Evolutionary conservation across 225 moss, liverwort and hornwort species (phyloP).

Genomic region (Polytrichum commune): DNA sequence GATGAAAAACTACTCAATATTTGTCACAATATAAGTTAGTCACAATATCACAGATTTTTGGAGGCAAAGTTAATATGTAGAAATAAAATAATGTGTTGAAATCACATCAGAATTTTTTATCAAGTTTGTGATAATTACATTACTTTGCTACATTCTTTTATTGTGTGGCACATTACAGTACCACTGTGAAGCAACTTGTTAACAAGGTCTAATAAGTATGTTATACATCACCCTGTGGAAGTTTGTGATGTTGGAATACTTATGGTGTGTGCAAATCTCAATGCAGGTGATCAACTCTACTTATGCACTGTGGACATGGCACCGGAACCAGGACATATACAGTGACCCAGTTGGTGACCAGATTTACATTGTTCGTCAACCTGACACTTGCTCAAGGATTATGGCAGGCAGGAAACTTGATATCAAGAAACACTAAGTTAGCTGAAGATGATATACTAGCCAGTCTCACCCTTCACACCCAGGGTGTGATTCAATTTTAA

Average conservation of each 20-base stretch:
- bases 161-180: too few species aligned
- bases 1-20: neutral
- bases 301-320: constrained; percentile 81
- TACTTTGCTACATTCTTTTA: too few species aligned
- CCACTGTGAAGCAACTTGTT: too few species aligned
- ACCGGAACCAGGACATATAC: constrained; percentile 75
- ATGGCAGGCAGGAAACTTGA: constrained; percentile 22
- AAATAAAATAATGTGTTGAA: too few species aligned
- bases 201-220: too few species aligned
- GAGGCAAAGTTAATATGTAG: too few species aligned
- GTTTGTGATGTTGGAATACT: too few species aligned
- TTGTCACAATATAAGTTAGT: too few species aligned
- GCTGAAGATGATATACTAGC: neutral
- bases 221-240: too few species aligned
- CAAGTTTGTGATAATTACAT: too few species aligned
- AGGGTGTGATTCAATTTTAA: neutral
- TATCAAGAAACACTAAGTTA: neutral
- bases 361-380: constrained; percentile 65
- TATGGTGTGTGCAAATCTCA: neutral
- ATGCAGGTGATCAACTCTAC: constrained; percentile 63
- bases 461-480: neutral
- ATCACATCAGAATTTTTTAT: too few species aligned
- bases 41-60: too few species aligned
- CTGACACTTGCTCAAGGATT: constrained; percentile 27
- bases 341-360: constrained; percentile 57